Base-by-base conservation (phyloP, 2,329 filamentous ascomycete species). In the Neonectria ditissima region DNA sequence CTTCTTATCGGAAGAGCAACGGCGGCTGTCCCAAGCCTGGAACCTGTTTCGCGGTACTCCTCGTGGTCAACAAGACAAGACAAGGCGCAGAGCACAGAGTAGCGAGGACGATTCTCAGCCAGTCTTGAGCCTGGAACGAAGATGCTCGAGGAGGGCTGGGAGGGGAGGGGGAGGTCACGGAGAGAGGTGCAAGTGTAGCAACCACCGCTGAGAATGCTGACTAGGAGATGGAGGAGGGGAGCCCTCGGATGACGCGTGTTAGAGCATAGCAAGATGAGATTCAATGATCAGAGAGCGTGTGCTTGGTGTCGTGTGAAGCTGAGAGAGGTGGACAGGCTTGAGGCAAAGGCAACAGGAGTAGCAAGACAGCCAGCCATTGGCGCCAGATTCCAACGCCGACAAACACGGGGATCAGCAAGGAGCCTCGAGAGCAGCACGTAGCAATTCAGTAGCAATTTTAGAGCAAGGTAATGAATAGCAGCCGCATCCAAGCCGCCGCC, bases 111-210 rank as follows among this genome's bases (percentile, higher is more conserved):
- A 22, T 56, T 47, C 44, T 53, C 32, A 59, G 45, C 54, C 48
- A 26, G n/a, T n/a, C n/a, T 65, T 65, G 59, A 63, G 43, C 51
- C 37, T 61, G 53, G 68, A 62, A 55, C 59, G 58, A 52, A 66
- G 55, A 70, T 72, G 55, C 65, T 67, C 54, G 66, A 59, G 65
- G 22, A 65, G 50, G 69, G 68, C 68, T 70, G 67, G 57, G 51
- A 45, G 45, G 58, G 57, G 62, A 60, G 55, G 4, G 24, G 24
- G 24, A 4, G 65, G 51, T 53, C 18, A 59, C 45, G 39, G 26
- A 30, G 34, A 43, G 34, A 67, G 61, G 43, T 58, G 65, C 58
- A 34, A 51, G 8, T n/a, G 5, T 18, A 41, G 37, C 53, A 53
- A 56, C 59, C 65, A 60, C 66, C 55, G 51, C 51, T 26, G 59